Base-by-base conservation (phyloP, 495 filamentous ascomycete genomes). In the Corynascus novoguineensis region DNA sequence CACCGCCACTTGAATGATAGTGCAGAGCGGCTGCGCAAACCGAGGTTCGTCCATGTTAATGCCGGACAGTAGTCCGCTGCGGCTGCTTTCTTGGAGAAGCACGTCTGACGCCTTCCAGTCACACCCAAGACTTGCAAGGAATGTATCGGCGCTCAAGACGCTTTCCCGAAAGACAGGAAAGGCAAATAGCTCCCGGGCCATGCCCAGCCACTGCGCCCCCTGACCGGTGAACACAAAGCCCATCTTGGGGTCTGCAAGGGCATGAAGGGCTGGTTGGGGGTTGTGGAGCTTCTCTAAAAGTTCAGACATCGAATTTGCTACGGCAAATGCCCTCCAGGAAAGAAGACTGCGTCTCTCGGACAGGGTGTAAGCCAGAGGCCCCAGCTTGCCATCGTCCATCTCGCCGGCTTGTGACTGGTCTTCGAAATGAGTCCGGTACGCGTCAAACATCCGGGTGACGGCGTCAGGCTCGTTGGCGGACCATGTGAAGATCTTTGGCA, bases 1-100 rank as follows among this genome's bases (percentile, higher is more conserved):
- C n/a, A 86, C 57, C 1, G 73, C 75, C 15, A 81, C 64, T 50
- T 81, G 78, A 0, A 81, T 28, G 22, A 70, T 71, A 4, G 76
- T 78, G 52, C 69, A 81, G 24, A 77, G 34, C 10, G 76, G 65
- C 56, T 80, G 78, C 9, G 11, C 50, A 19, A 28, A 59, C 12
- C 4, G 14, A 12, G 14, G 27, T 25, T 4, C 5, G 29, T 19
- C 19, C 25, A 3, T 31, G n/a, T 61, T 21, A 15, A 17, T 40
- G 7, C 44, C n/a, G 1, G n/a, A 29, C 22, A 62, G 38, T n/a
- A n/a, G n/a, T n/a, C n/a, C n/a, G n/a, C n/a, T n/a, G n/a, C n/a
- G n/a, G n/a, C n/a, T n/a, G n/a, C n/a, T 31, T 10, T 31, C 40
- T 59, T 56, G 1, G 41, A 37, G 3, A 31, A 12, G 2, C 34